Evolutionary conservation across 1,139 yeast genomes (phyloP), one percentile per base, ranked within the genome.

Genomic region (Hemisphaericaspora xylanilytica): DNA sequence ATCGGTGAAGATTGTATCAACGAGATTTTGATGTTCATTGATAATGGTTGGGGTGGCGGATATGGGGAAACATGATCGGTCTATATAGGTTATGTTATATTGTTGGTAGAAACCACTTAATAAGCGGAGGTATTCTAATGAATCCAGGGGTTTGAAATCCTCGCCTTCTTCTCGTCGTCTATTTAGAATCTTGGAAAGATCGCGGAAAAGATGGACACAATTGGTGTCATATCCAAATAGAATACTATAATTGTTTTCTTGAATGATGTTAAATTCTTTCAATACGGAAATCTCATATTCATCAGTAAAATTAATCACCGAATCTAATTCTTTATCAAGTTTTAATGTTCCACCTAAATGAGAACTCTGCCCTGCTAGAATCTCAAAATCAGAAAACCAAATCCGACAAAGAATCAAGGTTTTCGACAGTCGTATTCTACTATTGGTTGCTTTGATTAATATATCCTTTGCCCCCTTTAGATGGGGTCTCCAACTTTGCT

Each of bases 401-500:
- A 73, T 65, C 44, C 79, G 73, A 49, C 87, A 81, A 35, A 81
- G 71, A 21, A 79, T 72, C 36, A 80, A 56, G 7, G 67, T 58
- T 18, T 63, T 56, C n/a, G 67, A 56, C 55, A 45, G 52, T 12
- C 55, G 41, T 7, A 50, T 48, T 27, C 47, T 51, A 14, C 49
- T 40, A 28, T 40, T 43, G 8, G 63, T 67, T 14, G 75, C 68
- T 43, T 78, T 77, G 38, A 80, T 61, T 31, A 78, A 61, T 13
- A 81, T 61, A 46, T 80, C 84, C 41, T 81, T 80, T 0, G 85
- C 87, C 18, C 86, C 87, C 45, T 75, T 67, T 37, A 82, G 59
- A 60, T 81, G 88, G 0, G 85, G 80, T 45, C 87, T 66, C 88
- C 88, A 82, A 46, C 77, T 75, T 37, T 78, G 77, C 52, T 75